Conservation (phyloP, 2,329 filamentous ascomycete genomes). For the Fusarium sp. region DNA sequence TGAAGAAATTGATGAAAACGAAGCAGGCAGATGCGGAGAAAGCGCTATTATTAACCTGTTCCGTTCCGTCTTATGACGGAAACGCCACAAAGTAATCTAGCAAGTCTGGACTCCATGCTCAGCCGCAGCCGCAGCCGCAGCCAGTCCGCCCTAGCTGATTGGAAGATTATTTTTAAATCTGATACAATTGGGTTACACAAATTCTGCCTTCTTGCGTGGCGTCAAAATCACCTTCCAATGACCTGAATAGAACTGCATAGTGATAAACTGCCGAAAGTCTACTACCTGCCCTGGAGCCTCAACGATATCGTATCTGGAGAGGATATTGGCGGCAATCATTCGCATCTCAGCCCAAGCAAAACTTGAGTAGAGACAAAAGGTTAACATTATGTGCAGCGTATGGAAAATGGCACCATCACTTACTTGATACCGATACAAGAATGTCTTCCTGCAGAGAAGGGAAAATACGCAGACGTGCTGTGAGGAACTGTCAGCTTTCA, state of each 20-base stretch:
- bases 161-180: too few relatives aligned
- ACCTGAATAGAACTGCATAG: background rate
- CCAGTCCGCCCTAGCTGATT: too few relatives aligned
- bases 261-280: background rate
- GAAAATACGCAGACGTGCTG: background rate
- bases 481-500: background rate
- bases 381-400: background rate
- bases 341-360: slow-evolving; percentile 2
- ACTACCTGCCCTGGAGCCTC: background rate
- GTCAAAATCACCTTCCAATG: background rate
- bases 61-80: too few relatives aligned
- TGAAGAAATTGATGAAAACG: background rate
- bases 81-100: too few relatives aligned
- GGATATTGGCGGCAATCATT: background rate
- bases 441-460: background rate
- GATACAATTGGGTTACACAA: too few relatives aligned
- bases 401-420: background rate
- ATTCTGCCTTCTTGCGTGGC: too few relatives aligned
- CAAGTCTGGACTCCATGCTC: too few relatives aligned
- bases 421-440: background rate
- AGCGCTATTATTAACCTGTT: background rate
- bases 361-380: background rate
- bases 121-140: too few relatives aligned
- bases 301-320: background rate
- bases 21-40: background rate